Evolutionary conservation across 306 rosid species (phyloP).

Genomic region (Trichosanthes cucumerina): DNA sequence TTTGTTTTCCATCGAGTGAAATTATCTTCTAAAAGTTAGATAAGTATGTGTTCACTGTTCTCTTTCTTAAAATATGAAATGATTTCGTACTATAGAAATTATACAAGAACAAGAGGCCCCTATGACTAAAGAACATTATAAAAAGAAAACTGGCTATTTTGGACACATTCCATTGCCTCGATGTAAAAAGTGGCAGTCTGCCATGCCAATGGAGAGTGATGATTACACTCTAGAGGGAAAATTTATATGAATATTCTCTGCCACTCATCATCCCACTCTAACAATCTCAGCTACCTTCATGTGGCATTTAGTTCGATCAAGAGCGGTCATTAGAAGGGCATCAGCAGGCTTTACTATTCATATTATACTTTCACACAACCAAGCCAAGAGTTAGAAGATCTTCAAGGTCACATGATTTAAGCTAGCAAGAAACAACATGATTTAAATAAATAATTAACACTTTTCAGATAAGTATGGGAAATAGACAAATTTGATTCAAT

Average conservation of each 20-base stretch:
- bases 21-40: not conserved
- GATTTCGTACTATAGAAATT: not conserved
- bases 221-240: not conserved
- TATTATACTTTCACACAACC: not conserved
- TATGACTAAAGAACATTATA: not conserved
- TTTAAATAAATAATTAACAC: not conserved
- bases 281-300: too few species aligned
- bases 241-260: not conserved
- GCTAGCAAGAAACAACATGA: not conserved
- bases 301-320: not conserved
- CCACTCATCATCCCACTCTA: not conserved
- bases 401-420: not conserved
- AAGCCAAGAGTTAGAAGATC: not conserved
- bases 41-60: not conserved
- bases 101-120: not conserved
- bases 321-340: not conserved
- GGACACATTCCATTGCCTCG: not conserved
- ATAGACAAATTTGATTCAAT: not conserved
- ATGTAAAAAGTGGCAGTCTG: not conserved
- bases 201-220: not conserved
- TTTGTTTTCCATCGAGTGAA: not conserved
- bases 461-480: not conserved
- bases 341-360: not conserved
- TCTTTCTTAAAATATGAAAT: not conserved
- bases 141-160: not conserved